These are phyloP conservation scores for Akanthomyces lecanii DNA, from an alignment of 2,329 filamentous ascomycete species.

Conservation along the genomic window DNA sequence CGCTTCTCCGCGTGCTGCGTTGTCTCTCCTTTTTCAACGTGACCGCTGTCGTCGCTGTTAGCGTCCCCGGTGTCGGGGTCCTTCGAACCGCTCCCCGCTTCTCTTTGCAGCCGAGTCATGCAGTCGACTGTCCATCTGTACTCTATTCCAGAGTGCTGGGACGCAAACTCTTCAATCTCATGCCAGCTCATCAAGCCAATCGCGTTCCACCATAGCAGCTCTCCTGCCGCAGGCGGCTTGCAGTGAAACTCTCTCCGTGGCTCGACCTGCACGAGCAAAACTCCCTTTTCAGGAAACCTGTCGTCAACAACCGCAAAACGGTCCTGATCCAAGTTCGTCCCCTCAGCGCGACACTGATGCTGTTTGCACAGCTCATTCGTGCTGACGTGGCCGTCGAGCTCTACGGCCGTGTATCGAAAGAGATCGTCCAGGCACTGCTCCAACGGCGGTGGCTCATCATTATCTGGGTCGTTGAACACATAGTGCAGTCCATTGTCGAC, in stretches of 20 bases:
- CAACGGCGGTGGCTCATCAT: too few species aligned
- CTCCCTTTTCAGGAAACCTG: neutral
- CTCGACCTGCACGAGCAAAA: neutral
- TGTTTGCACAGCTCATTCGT: too few species aligned
- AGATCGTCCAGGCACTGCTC: too few species aligned
- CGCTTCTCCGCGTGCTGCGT: neutral
- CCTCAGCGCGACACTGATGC: too few species aligned
- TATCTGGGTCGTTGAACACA: too few species aligned
- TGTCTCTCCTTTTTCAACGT: neutral
- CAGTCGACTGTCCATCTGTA: neutral
- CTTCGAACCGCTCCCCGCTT: neutral
- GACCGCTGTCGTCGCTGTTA: neutral
- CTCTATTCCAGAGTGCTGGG: neutral
- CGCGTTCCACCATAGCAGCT: slow-evolving; percentile 4
- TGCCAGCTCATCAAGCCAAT: slow-evolving; percentile 10
- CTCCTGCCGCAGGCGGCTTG: slow-evolving; percentile 1
- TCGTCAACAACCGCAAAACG: too few species aligned
- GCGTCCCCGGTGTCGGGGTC: too few species aligned
- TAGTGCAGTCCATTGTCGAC: too few species aligned
- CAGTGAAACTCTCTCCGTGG: slow-evolving; percentile 1
- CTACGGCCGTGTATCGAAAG: too few species aligned
- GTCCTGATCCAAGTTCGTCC: too few species aligned
- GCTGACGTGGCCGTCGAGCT: too few species aligned
- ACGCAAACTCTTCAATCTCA: neutral
- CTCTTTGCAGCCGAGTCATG: neutral